Base-by-base conservation (phyloP, 2,329 filamentous ascomycete species). In the Cephalotrichum gorgonifer region DNA sequence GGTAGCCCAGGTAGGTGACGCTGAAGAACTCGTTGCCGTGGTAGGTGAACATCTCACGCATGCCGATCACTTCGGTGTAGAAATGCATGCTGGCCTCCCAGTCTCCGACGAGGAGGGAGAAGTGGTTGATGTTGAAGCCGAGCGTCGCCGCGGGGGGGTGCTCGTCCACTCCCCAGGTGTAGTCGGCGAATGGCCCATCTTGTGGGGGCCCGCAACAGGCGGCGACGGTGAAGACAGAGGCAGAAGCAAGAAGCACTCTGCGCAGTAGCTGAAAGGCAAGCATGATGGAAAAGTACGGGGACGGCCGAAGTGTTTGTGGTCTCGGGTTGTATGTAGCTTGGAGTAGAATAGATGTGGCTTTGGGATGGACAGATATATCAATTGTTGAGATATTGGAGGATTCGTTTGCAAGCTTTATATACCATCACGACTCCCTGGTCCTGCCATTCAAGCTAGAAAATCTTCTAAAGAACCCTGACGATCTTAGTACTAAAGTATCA, bases 91-190 rank as follows among this genome's bases (percentile, higher is more conserved):
- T 61, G 4, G 51, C 55, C 3, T 51, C 61, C 3, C 64, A 48
- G 54, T 66, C 59, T 47, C 50, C 54, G n/a, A 62, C 61, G 12
- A 58, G 56, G 35, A 67, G 54, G 42, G 54, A 57, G 20, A 66
- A 48, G 53, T 67, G 63, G 53, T 67, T 67, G 50, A 66, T 54
- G 43, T 58, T 62, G 55, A 62, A 67, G 35, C 64, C 62, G 1
- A 52, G 48, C 6, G 64, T 67, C 6, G 57, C 60, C 3, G 53
- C 53, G 44, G 62, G 56, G 17, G 62, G 55, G 6, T 57, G 56
- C 2, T 54, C 53, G 47, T 66, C 62, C 26, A 33, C 12, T 11
- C 30, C 30, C 30, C 30, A 33, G 30, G 12, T 15, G 30, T 33
- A 33, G 12, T 33, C n/a, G 30, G 30, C 30, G 30, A 33, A 33